Evolutionary conservation across 2,329 filamentous ascomycete genomes (phyloP), one percentile per base, ranked within the genome.

Genomic region (Colletotrichum kahawae): DNA sequence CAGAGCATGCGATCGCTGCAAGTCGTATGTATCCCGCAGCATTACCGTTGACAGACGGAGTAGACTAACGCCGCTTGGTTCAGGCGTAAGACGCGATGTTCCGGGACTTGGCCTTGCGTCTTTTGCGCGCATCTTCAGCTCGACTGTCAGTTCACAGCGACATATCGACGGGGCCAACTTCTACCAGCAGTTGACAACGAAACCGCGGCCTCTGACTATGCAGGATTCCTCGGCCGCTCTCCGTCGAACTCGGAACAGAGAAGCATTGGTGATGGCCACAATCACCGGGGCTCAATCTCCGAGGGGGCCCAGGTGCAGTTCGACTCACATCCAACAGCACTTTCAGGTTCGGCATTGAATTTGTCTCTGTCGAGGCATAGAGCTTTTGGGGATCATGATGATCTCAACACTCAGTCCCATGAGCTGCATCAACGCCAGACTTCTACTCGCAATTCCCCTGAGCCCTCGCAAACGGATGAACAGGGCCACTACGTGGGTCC

Each of bases 401-500:
- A 7, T 0, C 4, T 4, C 3, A 51, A 1, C 0, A 21, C 2
- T 0, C 6, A 13, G 6, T 0, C n/a, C 2, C 43, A 51, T 13
- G n/a, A 14, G 70, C 48, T 4, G 54, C 16, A 3, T 56, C 54
- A 24, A 33, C 36, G 0, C n/a, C 60, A 18, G 1, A 13, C 12
- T 5, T 59, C 21, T 4, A 51, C 54, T 34, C 59, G 65, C 14
- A 73, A 76, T 43, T 82, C 81, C 2, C 80, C 81, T 3, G 81
- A 82, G 33, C 81, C 79, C 2, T 74, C 80, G 0, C 81, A 82
- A 29, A 79, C 77, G 0, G 80, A 83, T 27, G 71, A 78, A 3
- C 81, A 83, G 67, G 81, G 82, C 0, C 82, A 83, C 21, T 83
- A 82, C 13, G 78, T 82, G 29, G 81, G 81, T 0, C 81, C 81